Percentiles rank a stretch among this genome's conserved stretches.
phyloP scores from a whole-genome alignment of 140 eudicot genomes.

The Ambrosia hybrid region DNA sequence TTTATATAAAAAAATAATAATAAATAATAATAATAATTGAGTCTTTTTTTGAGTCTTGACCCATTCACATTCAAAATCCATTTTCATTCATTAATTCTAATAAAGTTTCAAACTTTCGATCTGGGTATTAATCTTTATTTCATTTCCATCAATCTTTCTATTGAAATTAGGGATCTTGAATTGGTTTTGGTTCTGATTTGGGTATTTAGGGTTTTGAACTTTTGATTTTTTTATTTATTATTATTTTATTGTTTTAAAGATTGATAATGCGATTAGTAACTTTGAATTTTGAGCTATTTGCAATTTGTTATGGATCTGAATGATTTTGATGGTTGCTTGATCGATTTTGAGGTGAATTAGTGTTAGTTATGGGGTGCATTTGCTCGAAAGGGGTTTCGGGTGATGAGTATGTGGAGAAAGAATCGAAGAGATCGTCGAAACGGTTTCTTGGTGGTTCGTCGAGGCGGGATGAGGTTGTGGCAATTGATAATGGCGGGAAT shows the following conservation, averaged over 20 bases:
- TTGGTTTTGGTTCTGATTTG: constrained; percentile 21
- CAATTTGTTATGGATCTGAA: not conserved
- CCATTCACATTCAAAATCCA: constrained; percentile 9
- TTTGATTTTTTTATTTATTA: no score
- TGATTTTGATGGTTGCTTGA: constrained; percentile 9
- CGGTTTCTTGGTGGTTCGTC: constrained; percentile 50
- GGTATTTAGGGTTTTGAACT: constrained; percentile 31
- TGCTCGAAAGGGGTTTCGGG: constrained; percentile 73
- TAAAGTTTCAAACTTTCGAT: constrained; percentile 12
- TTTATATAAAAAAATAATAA: not conserved
- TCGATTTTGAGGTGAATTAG: constrained; percentile 3
- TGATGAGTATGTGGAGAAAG: constrained; percentile 48
- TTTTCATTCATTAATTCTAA: constrained; percentile 14
- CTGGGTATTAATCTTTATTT: constrained; percentile 13
- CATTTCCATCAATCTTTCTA: constrained; percentile 16
- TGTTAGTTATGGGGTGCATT: constrained; percentile 67
- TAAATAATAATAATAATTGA: not conserved
- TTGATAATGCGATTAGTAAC: constrained; percentile 30
- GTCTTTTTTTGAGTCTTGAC: constrained; percentile 12
- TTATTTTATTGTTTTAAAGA: not conserved
- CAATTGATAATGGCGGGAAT: constrained; percentile 58
- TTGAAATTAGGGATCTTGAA: constrained; percentile 40
- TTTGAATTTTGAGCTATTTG: not conserved
- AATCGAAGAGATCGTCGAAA: constrained; percentile 55
- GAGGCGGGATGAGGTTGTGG: constrained; percentile 59